Evolutionary conservation across 169 alveolate species (phyloP).

Genomic region (Sarcocystis neurona): DNA sequence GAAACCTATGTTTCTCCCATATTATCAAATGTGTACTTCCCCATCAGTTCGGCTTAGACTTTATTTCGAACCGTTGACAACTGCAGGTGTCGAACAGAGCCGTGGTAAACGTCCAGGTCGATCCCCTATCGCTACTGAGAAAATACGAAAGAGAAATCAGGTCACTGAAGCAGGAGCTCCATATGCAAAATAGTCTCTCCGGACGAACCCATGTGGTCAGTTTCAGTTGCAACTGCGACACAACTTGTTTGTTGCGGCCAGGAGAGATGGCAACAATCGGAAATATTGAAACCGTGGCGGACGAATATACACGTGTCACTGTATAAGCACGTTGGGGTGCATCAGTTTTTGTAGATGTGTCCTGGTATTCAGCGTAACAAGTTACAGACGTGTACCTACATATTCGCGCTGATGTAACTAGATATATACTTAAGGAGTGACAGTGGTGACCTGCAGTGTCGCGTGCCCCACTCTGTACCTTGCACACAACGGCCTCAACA

Average conservation of each 20-base stretch:
- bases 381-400: background rate
- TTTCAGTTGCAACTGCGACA: background rate
- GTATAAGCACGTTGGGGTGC: background rate
- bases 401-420: background rate
- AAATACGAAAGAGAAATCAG: constrained; percentile 89
- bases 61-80: too few relatives aligned
- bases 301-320: background rate
- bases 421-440: too few relatives aligned
- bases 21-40: too few relatives aligned
- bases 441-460: too few relatives aligned
- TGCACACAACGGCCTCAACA: too few relatives aligned
- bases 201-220: constrained; percentile 83
- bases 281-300: background rate
- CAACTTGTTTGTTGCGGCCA: background rate
- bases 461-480: too few relatives aligned
- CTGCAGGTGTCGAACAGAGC: constrained; percentile 59
- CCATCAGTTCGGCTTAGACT: too few relatives aligned
- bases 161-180: constrained; percentile 90
- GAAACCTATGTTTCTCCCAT: too few relatives aligned
- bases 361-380: background rate
- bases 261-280: background rate
- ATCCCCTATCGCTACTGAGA: constrained; percentile 67
- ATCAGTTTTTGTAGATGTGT: background rate
- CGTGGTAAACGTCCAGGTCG: constrained; percentile 32
- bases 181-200: constrained; percentile 90